phyloP scores from a whole-genome alignment of 1,139 yeast species.

The Saccharomycopsis phalli region DNA sequence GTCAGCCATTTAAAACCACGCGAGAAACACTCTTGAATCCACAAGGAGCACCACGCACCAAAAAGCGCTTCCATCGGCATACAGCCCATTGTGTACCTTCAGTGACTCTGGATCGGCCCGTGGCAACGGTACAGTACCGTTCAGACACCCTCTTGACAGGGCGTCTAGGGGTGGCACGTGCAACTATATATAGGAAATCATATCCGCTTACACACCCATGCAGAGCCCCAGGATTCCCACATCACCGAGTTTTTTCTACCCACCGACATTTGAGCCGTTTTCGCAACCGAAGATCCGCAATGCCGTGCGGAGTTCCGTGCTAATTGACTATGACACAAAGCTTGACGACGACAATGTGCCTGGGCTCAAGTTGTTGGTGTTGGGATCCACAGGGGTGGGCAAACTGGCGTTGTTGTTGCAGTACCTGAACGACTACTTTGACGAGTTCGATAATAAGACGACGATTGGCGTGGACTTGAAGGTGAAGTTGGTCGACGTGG shows the following conservation, averaged over 20 bases:
- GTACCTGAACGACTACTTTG: slow-evolving; percentile 29
- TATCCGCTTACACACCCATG: not conserved
- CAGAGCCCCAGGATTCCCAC: slow-evolving; percentile 10
- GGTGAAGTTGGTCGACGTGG: slow-evolving; percentile 52
- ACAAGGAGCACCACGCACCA: no score
- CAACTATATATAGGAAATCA: no score
- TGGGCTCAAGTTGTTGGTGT: slow-evolving; percentile 29
- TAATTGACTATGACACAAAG: slow-evolving; percentile 17
- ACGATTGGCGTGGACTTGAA: slow-evolving; percentile 62
- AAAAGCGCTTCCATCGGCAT: no score
- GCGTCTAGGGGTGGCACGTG: no score
- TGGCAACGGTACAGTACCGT: no score
- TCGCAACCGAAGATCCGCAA: slow-evolving; percentile 11
- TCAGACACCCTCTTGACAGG: no score
- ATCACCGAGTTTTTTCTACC: slow-evolving; percentile 15
- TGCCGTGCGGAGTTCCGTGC: slow-evolving; percentile 13
- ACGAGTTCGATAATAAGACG: slow-evolving; percentile 27
- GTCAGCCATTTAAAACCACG: no score
- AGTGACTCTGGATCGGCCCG: no score
- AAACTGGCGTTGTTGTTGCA: slow-evolving; percentile 35
- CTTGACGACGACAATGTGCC: slow-evolving; percentile 21
- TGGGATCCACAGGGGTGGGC: slow-evolving; percentile 37
- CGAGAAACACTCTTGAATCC: no score
- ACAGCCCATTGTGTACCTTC: no score
- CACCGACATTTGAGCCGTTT: slow-evolving; percentile 13